A percentile compares a stretch with the other conserved stretches of the same genome.
phyloP scores from a whole-genome alignment of 768 basidiomycete species.

The Leccinum barrowsii region DNA sequence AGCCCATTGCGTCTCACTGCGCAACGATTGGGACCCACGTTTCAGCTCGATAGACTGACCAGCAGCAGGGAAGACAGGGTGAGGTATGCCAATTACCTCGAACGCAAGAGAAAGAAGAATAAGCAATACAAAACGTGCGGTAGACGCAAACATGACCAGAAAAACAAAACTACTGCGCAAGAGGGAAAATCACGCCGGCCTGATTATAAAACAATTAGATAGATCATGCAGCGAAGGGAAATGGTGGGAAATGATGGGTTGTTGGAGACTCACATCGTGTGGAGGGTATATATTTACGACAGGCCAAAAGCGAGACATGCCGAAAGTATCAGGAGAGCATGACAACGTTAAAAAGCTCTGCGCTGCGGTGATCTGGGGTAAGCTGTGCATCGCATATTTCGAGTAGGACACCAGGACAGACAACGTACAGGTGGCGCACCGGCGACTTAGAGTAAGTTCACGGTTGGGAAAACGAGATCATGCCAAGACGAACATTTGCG shows the following conservation, averaged over 20 bases:
- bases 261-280: slow-evolving; percentile 3
- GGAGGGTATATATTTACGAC: slow-evolving; percentile 6
- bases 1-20: slow-evolving; percentile 21
- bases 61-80: slow-evolving; percentile 4
- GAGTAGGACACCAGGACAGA: background rate
- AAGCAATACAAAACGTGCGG: slow-evolving; percentile 7
- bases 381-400: background rate
- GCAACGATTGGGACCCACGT: slow-evolving; percentile 9
- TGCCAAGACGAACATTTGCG: background rate
- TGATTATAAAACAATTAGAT: slow-evolving; percentile 5
- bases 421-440: background rate
- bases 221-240: background rate
- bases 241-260: slow-evolving; percentile 3
- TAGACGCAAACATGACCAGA: slow-evolving; percentile 8
- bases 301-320: background rate
- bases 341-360: background rate
- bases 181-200: background rate
- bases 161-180: slow-evolving; percentile 2
- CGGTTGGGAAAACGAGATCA: background rate
- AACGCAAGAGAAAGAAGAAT: slow-evolving; percentile 11
- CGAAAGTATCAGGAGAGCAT: background rate
- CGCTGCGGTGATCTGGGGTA: background rate
- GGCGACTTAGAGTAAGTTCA: background rate
- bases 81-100: slow-evolving; percentile 13
- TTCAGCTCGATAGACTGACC: slow-evolving; percentile 23